Evolutionary conservation across 1,139 yeast species (phyloP).

Genomic region (Pichia sp.): DNA sequence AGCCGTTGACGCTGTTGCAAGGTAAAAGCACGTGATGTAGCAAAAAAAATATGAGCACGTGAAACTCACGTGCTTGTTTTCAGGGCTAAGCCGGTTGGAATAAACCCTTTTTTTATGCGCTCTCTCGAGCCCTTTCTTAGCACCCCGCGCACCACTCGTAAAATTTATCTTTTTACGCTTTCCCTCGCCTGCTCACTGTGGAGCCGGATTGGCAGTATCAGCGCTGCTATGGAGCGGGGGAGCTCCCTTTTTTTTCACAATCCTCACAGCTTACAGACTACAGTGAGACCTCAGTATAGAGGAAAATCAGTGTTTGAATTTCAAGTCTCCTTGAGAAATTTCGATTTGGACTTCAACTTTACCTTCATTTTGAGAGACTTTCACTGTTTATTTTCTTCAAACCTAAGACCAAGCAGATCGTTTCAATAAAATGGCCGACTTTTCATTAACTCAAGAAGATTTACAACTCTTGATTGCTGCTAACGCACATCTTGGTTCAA

Average conservation of each 20-base stretch:
- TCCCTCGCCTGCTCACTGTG: constrained; percentile 1
- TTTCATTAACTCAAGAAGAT: constrained; percentile 80
- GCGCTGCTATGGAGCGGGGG: neutral
- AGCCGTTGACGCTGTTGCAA: too few relatives aligned
- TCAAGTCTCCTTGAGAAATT: neutral
- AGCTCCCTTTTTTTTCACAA: neutral
- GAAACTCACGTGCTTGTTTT: neutral
- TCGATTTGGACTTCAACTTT: neutral
- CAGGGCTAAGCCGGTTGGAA: neutral
- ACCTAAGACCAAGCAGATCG: constrained; percentile 16
- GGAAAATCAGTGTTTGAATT: neutral
- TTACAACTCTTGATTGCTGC: constrained; percentile 99
- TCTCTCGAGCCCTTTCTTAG: constrained; percentile 2
- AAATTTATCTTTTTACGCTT: neutral
- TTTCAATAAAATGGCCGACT: constrained; percentile 31
- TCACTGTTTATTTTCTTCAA: constrained; percentile 1
- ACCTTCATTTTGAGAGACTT: neutral
- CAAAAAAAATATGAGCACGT: neutral
- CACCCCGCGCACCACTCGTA: constrained; percentile 1
- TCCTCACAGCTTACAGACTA: neutral
- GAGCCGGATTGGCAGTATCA: neutral
- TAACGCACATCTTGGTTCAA: constrained; percentile 99
- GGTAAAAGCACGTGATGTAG: too few relatives aligned
- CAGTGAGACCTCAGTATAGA: neutral
- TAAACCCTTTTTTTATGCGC: neutral